Evolutionary conservation across 306 rosid species (phyloP).

Genomic region (Prunus kanzakura): DNA sequence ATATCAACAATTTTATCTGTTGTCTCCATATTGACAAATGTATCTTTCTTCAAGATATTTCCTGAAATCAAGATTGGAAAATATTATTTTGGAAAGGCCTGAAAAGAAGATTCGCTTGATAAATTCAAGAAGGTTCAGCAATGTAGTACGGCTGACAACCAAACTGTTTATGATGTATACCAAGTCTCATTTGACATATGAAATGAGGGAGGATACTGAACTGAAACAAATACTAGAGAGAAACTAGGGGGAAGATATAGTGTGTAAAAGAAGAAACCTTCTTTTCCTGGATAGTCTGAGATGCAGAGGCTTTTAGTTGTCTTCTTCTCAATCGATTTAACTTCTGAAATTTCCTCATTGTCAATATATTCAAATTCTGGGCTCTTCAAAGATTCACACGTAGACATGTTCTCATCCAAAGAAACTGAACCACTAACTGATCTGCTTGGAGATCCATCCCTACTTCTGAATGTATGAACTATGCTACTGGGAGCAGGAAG

Average conservation of each 20-base stretch:
- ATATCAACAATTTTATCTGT: conserved; percentile 31
- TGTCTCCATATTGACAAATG: conserved; percentile 17
- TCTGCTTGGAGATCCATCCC: conserved; percentile 35
- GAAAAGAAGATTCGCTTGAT: neutral
- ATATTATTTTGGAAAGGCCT: conserved; percentile 7
- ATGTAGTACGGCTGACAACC: neutral
- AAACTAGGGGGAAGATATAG: neutral
- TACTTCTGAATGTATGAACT: conserved; percentile 19
- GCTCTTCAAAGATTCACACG: conserved; percentile 38
- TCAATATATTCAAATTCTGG: conserved; percentile 34
- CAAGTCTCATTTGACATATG: neutral
- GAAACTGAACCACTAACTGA: conserved; percentile 29
- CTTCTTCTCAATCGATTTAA: conserved; percentile 37
- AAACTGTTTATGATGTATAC: neutral
- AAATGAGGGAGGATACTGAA: neutral
- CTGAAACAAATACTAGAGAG: neutral
- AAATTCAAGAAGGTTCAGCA: neutral
- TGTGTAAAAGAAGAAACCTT: conserved; percentile 33
- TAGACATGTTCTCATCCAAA: conserved; percentile 38
- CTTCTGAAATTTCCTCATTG: conserved; percentile 25
- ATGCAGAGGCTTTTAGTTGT: conserved; percentile 23
- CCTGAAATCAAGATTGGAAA: conserved; percentile 32
- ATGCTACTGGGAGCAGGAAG: conserved; percentile 19
- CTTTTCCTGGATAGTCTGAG: conserved; percentile 28
- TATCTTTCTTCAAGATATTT: conserved; percentile 13